A percentile compares a stretch with the other conserved stretches of the same genome.
Conservation (phyloP, 169 alveolate species). For the Cryptosporidium muris region DNA sequence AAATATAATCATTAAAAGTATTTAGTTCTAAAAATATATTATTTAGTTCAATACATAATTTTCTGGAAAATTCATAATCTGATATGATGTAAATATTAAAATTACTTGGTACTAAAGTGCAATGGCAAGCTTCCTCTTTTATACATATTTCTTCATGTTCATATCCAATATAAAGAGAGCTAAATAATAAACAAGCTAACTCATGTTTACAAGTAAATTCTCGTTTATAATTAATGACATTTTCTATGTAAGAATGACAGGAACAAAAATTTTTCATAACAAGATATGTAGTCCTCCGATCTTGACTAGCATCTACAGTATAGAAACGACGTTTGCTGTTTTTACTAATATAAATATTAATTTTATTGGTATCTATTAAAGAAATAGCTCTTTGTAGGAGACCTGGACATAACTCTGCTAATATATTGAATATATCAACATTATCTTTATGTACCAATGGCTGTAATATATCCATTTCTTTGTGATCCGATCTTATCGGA, state of each 20-base stretch:
- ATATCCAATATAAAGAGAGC: conserved; percentile 23
- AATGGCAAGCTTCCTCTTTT: neutral
- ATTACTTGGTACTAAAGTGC: conserved; percentile 5
- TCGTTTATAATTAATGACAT: conserved; percentile 32
- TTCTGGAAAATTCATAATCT: conserved; percentile 32
- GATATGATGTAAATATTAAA: neutral
- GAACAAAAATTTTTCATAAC: conserved; percentile 64
- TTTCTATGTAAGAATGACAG: conserved; percentile 42
- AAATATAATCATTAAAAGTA: neutral
- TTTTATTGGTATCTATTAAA: conserved; percentile 15
- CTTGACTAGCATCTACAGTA: conserved; percentile 27
- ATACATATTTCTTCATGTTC: neutral
- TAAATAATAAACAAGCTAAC: conserved; percentile 36
- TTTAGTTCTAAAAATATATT: conserved; percentile 20
- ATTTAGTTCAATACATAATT: conserved; percentile 6
- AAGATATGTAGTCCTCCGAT: conserved; percentile 12
- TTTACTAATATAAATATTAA: conserved; percentile 23
- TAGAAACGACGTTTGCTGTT: conserved; percentile 30
- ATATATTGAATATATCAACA: conserved; percentile 1
- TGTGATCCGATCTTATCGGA: too few relatives aligned
- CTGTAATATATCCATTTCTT: too few relatives aligned
- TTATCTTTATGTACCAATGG: neutral
- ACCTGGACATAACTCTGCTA: conserved; percentile 63
- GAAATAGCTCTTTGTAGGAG: conserved; percentile 31
- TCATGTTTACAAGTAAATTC: conserved; percentile 69